These are phyloP conservation scores for Blepharisma stoltei DNA, from an alignment of 73 alveolate genomes.

Conservation along the genomic window DNA sequence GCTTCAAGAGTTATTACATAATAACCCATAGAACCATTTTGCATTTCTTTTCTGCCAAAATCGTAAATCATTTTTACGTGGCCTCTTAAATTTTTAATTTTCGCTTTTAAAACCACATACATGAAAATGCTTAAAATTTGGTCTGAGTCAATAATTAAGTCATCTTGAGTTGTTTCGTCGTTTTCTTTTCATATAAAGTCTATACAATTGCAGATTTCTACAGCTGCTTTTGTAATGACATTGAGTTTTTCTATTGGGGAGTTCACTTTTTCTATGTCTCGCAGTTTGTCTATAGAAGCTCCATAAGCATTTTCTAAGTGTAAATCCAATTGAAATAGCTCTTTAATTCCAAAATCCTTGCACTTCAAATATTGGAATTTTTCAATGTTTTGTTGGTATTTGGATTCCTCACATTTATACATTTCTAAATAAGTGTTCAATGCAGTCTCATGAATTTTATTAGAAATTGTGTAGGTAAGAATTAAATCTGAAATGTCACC, in stretches of 20 bases:
- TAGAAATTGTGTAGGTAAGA: not conserved
- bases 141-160: constrained; percentile 3
- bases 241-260: not conserved
- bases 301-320: not conserved
- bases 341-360: not conserved
- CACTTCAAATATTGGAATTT: not conserved
- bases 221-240: not conserved
- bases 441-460: not conserved
- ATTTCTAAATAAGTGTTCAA: not conserved
- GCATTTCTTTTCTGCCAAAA: constrained; percentile 19
- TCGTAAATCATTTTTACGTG: constrained; percentile 23
- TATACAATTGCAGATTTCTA: not conserved
- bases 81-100: not conserved
- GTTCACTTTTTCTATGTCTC: constrained; percentile 5
- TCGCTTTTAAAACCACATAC: constrained; percentile 4
- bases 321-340: constrained; percentile 7
- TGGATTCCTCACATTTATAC: not conserved
- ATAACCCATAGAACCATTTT: constrained; percentile 29
- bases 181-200: not conserved
- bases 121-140: constrained; percentile 23
- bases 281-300: not conserved
- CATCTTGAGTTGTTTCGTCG: not conserved
- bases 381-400: not conserved
- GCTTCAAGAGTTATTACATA: constrained; percentile 26
- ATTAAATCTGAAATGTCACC: constrained; percentile 20